These are phyloP conservation scores for Xylaria sp. DNA, from an alignment of 2,329 filamentous ascomycete genomes.

Conservation along the genomic window DNA sequence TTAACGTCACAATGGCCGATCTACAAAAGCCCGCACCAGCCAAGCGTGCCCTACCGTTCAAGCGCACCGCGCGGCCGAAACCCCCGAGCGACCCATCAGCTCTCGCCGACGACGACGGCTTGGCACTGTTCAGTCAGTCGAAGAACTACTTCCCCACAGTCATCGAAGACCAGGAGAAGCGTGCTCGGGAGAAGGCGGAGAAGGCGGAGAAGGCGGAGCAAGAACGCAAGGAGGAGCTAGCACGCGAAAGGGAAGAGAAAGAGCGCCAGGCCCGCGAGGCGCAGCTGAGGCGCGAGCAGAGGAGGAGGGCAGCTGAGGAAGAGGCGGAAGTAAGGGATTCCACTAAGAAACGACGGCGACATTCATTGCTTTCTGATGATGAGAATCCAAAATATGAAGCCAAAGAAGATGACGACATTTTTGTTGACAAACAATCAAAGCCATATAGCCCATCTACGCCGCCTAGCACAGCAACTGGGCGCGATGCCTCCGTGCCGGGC, in stretches of 20 bases:
- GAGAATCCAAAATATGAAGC: constrained; percentile 4
- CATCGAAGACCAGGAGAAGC: constrained; percentile 53
- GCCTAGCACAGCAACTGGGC: constrained; percentile 27
- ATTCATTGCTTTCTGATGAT: constrained; percentile 33
- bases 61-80: constrained; percentile 57
- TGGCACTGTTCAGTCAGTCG: constrained; percentile 62
- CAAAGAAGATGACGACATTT: constrained; percentile 35
- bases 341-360: constrained; percentile 41
- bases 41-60: constrained; percentile 60
- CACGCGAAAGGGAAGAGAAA: constrained; percentile 36
- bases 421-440: constrained; percentile 34
- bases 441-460: constrained; percentile 34
- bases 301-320: constrained; percentile 17
- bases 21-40: constrained; percentile 38
- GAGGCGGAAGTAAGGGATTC: constrained; percentile 22
- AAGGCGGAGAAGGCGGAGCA: constrained; percentile 43
- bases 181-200: constrained; percentile 42
- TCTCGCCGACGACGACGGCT: constrained; percentile 50
- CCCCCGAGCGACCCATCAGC: constrained; percentile 43
- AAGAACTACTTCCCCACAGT: constrained; percentile 60
- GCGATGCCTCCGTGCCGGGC: constrained; percentile 7
- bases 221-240: constrained; percentile 39
- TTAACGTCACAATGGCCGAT: constrained; percentile 48
- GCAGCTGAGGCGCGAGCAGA: constrained; percentile 22
- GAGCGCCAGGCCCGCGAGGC: constrained; percentile 28